phyloP scores from a whole-genome alignment of 768 basidiomycete genomes.

The Rhizopogon vulgaris region DNA sequence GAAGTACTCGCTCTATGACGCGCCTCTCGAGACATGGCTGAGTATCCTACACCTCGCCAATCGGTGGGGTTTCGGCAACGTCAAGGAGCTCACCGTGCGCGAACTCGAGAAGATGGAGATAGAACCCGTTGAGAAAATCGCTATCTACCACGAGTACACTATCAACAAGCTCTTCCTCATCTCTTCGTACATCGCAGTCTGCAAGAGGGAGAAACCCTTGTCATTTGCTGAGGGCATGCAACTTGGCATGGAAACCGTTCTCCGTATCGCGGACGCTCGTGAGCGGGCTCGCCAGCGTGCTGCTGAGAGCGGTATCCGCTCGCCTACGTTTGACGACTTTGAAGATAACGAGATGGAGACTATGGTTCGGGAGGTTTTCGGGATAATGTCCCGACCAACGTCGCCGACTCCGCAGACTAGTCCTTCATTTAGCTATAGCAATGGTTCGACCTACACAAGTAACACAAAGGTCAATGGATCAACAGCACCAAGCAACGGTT shows the following conservation, averaged over 20 bases:
- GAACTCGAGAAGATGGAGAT: conserved; percentile 33
- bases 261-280: conserved; percentile 32
- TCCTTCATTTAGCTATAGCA: conserved; percentile 5
- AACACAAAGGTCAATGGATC: background rate
- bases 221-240: conserved; percentile 33
- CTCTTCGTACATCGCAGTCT: conserved; percentile 29
- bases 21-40: conserved; percentile 35
- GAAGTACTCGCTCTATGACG: conserved; percentile 33
- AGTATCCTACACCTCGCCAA: conserved; percentile 33
- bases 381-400: conserved; percentile 19
- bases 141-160: conserved; percentile 31
- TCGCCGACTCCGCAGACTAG: conserved; percentile 14
- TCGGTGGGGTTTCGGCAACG: conserved; percentile 34
- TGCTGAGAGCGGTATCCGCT: conserved; percentile 25
- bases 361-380: conserved; percentile 23
- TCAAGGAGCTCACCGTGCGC: conserved; percentile 32
- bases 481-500: background rate
- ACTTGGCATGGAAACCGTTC: conserved; percentile 34
- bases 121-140: conserved; percentile 30
- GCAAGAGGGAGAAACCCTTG: conserved; percentile 31
- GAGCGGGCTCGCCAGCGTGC: conserved; percentile 32
- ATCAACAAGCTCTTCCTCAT: conserved; percentile 31
- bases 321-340: conserved; percentile 27
- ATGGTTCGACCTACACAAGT: conserved; percentile 3
- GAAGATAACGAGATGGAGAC: conserved; percentile 22